Evolutionary conservation across 2,329 filamentous ascomycete species (phyloP).

Genomic region (Exophiala sp.): DNA sequence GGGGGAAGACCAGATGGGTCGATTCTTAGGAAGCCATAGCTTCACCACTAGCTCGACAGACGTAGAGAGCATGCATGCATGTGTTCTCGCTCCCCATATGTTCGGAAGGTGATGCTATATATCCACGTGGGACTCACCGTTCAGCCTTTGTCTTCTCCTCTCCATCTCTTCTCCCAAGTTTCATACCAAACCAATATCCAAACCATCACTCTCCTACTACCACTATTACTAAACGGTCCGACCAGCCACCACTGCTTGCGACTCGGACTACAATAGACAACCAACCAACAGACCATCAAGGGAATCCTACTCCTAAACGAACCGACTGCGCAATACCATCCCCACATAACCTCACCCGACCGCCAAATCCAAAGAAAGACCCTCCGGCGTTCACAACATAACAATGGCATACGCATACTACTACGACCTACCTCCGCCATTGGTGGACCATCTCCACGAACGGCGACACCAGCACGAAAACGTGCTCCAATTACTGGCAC

Average conservation of each 20-base stretch:
- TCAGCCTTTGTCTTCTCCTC: not conserved
- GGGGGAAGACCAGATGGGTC: not conserved
- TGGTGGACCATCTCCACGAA: constrained; percentile 22
- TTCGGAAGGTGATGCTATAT: too few species aligned
- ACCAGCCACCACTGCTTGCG: not conserved
- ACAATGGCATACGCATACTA: constrained; percentile 24
- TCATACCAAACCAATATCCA: not conserved
- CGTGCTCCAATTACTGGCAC: constrained; percentile 16
- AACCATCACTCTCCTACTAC: not conserved
- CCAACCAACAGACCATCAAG: too few species aligned
- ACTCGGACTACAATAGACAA: too few species aligned
- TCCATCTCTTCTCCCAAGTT: not conserved
- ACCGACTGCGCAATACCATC: too few species aligned
- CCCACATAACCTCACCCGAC: not conserved
- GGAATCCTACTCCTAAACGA: too few species aligned
- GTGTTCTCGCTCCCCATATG: too few species aligned
- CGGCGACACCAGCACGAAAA: constrained; percentile 20
- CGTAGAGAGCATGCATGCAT: not conserved
- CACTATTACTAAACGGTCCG: not conserved
- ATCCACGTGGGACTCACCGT: not conserved
- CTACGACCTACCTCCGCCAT: constrained; percentile 24
- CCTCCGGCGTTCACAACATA: not conserved
- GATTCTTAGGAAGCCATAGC: not conserved
- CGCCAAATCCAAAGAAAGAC: not conserved
- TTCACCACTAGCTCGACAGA: not conserved